Conservation (phyloP, 495 filamentous ascomycete species). For the Apodospora peruviana region DNA sequence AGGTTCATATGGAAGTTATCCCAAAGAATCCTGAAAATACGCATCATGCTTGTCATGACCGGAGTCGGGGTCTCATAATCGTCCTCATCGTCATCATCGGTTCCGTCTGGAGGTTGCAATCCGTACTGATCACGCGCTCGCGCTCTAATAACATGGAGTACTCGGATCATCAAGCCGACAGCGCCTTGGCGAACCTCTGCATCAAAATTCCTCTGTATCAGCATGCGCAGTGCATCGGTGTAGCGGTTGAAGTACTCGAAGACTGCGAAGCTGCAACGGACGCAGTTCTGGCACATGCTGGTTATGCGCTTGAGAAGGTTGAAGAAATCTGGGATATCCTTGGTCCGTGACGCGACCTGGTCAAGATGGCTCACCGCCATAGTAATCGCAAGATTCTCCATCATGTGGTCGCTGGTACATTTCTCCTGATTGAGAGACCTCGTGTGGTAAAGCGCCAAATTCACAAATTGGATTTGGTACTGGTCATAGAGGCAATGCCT, state of each 20-base stretch:
- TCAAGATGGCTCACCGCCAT: constrained; percentile 71
- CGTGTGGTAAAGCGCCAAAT: constrained; percentile 49
- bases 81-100: constrained; percentile 22
- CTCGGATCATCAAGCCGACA: constrained; percentile 48
- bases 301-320: constrained; percentile 49
- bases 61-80: constrained; percentile 27
- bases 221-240: constrained; percentile 52
- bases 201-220: constrained; percentile 63
- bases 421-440: constrained; percentile 31
- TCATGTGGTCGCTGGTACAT: constrained; percentile 44
- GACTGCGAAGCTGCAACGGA: constrained; percentile 50
- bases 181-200: constrained; percentile 54
- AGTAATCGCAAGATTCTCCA: constrained; percentile 58
- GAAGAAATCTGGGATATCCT: constrained; percentile 61
- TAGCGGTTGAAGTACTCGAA: constrained; percentile 59
- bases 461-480: constrained; percentile 62
- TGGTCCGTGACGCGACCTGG: constrained; percentile 68
- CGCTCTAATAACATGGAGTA: constrained; percentile 47
- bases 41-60: constrained; percentile 28
- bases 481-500: constrained; percentile 79
- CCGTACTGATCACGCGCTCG: constrained; percentile 38
- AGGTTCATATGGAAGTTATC: constrained; percentile 46
- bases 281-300: constrained; percentile 48
- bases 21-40: constrained; percentile 52
- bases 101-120: constrained; percentile 4